Conservation (phyloP, 495 filamentous ascomycete species). For the Podospora pseudocomata region DNA sequence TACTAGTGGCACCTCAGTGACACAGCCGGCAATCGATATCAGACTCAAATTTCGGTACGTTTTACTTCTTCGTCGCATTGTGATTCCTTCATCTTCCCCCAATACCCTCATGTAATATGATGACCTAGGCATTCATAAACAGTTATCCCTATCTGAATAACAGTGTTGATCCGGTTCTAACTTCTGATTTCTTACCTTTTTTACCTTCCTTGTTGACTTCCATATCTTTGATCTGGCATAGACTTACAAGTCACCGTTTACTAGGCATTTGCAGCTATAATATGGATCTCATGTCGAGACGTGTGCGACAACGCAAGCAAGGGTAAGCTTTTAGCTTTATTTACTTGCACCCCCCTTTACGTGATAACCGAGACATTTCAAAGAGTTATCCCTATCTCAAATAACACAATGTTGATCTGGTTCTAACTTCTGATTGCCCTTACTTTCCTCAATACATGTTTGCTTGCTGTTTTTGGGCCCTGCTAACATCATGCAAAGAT, state of each 20-base stretch:
- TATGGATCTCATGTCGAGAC: not conserved
- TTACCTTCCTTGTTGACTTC: not conserved
- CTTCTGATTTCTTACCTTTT: not conserved
- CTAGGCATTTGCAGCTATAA: too few species aligned
- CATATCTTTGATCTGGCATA: not conserved
- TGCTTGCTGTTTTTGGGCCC: not conserved
- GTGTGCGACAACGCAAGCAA: not conserved
- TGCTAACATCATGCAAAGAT: not conserved
- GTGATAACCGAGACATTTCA: slow-evolving; percentile 10
- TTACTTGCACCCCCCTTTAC: not conserved
- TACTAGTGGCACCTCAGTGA: not conserved
- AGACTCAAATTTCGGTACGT: not conserved
- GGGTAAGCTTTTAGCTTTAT: slow-evolving; percentile 3
- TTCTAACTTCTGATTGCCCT: slow-evolving; percentile 12
- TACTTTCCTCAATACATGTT: not conserved
- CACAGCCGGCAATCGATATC: not conserved
- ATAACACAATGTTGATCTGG: slow-evolving; percentile 8
- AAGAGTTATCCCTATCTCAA: slow-evolving; percentile 11
- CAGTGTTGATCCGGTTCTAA: not conserved
- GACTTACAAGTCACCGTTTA: not conserved
- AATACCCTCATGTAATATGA: not conserved
- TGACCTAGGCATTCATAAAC: not conserved
- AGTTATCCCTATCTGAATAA: not conserved
- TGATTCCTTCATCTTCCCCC: not conserved
- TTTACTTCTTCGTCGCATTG: not conserved